Percentiles rank a stretch among this genome's conserved stretches.
These are phyloP conservation scores for Neopestalotiopsis sp. DNA, from an alignment of 2,329 filamentous ascomycete genomes.

Conservation along the genomic window DNA sequence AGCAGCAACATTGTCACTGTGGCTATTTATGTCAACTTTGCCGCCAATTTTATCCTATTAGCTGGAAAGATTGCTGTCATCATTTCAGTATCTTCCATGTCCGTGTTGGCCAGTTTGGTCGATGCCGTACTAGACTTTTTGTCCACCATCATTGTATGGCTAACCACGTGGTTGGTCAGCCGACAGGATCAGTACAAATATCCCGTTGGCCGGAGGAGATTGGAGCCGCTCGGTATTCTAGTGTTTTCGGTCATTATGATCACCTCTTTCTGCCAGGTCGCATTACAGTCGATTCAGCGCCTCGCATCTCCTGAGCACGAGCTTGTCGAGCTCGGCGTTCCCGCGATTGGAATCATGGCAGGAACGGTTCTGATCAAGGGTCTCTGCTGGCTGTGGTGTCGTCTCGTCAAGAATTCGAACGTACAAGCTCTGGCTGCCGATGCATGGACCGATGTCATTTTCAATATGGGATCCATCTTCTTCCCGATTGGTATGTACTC, in stretches of 20 bases:
- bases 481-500: slow-evolving; percentile 70
- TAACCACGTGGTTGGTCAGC: slow-evolving; percentile 75
- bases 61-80: slow-evolving; percentile 79
- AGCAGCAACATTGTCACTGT: slow-evolving; percentile 78
- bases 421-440: slow-evolving; percentile 75
- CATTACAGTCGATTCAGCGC: slow-evolving; percentile 70
- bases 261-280: slow-evolving; percentile 81
- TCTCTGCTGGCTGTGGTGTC: slow-evolving; percentile 85
- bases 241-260: slow-evolving; percentile 89
- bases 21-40: slow-evolving; percentile 85
- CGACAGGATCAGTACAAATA: slow-evolving; percentile 77
- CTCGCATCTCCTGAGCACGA: slow-evolving; percentile 65
- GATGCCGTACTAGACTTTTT: slow-evolving; percentile 83
- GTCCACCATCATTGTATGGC: slow-evolving; percentile 81
- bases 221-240: slow-evolving; percentile 81
- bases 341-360: slow-evolving; percentile 81
- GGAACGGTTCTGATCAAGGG: slow-evolving; percentile 83
- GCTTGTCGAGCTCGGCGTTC: slow-evolving; percentile 74
- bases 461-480: slow-evolving; percentile 87
- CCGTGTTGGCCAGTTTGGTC: slow-evolving; percentile 79
- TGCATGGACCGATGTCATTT: slow-evolving; percentile 77
- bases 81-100: slow-evolving; percentile 78
- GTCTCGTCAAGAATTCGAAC: slow-evolving; percentile 82
- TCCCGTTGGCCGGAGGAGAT: slow-evolving; percentile 75
- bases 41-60: slow-evolving; percentile 77